Base-by-base conservation (phyloP, 2,329 filamentous ascomycete species). In the Hymenoscyphus albidus region DNA sequence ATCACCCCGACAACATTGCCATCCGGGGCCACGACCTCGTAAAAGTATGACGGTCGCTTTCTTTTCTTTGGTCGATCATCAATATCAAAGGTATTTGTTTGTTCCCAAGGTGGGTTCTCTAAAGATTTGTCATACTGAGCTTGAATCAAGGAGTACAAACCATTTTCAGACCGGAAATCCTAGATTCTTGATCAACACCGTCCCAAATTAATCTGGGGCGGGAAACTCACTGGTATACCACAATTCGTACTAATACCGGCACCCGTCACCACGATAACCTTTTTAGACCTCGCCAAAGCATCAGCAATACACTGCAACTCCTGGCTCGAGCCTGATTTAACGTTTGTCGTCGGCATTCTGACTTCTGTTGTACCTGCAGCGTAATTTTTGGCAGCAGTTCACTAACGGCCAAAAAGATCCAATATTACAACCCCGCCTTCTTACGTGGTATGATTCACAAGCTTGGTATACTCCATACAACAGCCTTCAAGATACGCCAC, bases 211-310 rank as follows among this genome's bases (percentile, higher is more conserved):
- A 38, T 57, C 5, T 18, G 42, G 58, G 27, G 16, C 14, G 40
- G 32, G 54, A 13, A 9, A 75, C 83, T 72, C 79, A 91, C 88
- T 60, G 88, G 88, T 73, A 91, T 91, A 63, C 89, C 89, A 67
- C 87, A 90, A 74, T 90, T 91, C 60, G 89, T 91, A 73, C 87
- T 90, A 73, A 91, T 91, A 61, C 88, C 88, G 59, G 88, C 88
- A 59, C 89, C 88, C 0, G 89, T 91, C 39, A 91, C 80, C 22
- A 91, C 85, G 9, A 91, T 82, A n/a, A 90, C 82, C 74, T 89
- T 91, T 67, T 83, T 84, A 12, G 88, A 84, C 74, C 86, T 88
- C 68, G 83, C 82, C 56, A 91, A 77, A 3, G 80, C 77, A 72
- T 90, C 83, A 71, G 89, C 88, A 68, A 91, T 85, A 39, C 83